phyloP scores from a whole-genome alignment of 805 yeast genomes.

The Alloascoidea africana region DNA sequence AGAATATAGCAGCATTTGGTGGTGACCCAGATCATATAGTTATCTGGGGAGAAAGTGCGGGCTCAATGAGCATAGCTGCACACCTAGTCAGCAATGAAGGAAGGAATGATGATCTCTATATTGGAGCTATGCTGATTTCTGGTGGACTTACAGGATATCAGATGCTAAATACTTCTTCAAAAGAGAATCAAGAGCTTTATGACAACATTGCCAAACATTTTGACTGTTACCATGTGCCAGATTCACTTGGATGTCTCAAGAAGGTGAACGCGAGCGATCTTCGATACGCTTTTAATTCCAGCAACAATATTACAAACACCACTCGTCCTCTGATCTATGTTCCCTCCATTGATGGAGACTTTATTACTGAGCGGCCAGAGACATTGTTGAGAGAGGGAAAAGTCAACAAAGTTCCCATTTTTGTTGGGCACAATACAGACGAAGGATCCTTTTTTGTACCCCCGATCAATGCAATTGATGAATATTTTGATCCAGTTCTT shows the following conservation, averaged over 20 bases:
- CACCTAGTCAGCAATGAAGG: not conserved
- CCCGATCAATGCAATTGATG: not conserved
- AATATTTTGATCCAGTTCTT: not conserved
- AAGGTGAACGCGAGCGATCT: not conserved
- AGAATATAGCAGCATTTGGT: conserved; percentile 20
- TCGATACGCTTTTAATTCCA: not conserved
- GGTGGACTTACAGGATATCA: not conserved
- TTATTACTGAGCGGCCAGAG: not conserved
- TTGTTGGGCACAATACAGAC: not conserved
- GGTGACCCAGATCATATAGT: conserved; percentile 21
- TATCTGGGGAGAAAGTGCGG: conserved; percentile 24
- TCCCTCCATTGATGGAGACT: not conserved
- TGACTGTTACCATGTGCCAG: not conserved
- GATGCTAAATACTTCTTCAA: not conserved
- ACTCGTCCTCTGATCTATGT: too few species aligned
- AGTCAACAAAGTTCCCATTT: not conserved
- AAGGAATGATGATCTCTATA: not conserved
- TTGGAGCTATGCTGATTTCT: not conserved
- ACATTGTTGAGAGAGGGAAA: not conserved
- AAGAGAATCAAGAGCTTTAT: not conserved
- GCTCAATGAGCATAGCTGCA: conserved; percentile 7
- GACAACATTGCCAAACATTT: not conserved
- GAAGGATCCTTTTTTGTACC: not conserved
- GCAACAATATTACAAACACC: not conserved
- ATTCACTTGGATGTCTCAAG: not conserved